Conservation (phyloP, 306 rosid genomes). For the Abrus pulchellus region DNA sequence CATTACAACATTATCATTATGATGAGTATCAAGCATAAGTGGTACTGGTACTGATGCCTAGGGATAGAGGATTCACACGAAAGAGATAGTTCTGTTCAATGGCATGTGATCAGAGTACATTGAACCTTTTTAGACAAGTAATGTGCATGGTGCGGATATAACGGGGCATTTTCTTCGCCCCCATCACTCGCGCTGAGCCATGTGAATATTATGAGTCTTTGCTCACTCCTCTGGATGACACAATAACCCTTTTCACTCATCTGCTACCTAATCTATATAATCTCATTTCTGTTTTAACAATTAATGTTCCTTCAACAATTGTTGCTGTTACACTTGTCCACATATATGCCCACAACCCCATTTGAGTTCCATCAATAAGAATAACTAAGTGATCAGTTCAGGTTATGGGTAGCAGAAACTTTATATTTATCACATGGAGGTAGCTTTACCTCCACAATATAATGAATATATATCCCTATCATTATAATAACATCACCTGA, state of each 20-base stretch:
- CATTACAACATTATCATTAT: slow-evolving; percentile 49
- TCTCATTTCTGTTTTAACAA: not conserved
- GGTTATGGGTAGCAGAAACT: not conserved
- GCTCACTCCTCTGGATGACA: slow-evolving; percentile 18
- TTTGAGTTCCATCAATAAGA: not conserved
- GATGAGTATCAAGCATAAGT: slow-evolving; percentile 35
- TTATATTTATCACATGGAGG: not conserved
- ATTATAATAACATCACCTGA: not conserved
- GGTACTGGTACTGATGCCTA: slow-evolving; percentile 42
- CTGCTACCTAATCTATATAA: not conserved
- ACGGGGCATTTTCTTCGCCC: slow-evolving; percentile 51
- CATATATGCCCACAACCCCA: not conserved
- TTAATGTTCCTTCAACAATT: not conserved
- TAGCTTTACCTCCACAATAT: not conserved
- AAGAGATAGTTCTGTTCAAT: slow-evolving; percentile 44
- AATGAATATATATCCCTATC: not conserved
- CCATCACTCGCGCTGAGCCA: slow-evolving; percentile 37
- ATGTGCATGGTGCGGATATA: slow-evolving; percentile 57
- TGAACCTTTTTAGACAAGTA: slow-evolving; percentile 51
- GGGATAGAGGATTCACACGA: slow-evolving; percentile 41
- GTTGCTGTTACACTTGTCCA: not conserved
- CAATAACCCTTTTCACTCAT: not conserved
- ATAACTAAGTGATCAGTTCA: not conserved
- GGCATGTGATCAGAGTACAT: slow-evolving; percentile 45
- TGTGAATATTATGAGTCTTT: slow-evolving; percentile 20